phyloP scores from a whole-genome alignment of 2,329 filamentous ascomycete genomes.

The Fusarium papillatum region DNA sequence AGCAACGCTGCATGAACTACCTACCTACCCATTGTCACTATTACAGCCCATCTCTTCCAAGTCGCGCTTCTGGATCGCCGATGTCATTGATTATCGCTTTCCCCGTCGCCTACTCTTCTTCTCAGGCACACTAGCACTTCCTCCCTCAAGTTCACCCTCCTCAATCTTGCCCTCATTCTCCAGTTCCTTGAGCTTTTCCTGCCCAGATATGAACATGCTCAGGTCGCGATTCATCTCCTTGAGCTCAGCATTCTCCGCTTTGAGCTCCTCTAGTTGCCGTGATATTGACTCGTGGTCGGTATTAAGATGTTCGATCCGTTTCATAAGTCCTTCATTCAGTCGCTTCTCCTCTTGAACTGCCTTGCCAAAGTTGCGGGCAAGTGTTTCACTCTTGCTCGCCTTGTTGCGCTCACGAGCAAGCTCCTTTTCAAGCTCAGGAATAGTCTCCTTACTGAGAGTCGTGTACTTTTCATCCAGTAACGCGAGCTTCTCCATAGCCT shows the following conservation, averaged over 20 bases:
- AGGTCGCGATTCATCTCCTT: slow-evolving; percentile 90
- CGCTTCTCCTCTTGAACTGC: slow-evolving; percentile 89
- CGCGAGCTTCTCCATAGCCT: slow-evolving; percentile 63
- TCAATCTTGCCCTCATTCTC: slow-evolving; percentile 70
- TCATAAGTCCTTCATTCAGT: slow-evolving; percentile 84
- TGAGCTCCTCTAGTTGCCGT: slow-evolving; percentile 68
- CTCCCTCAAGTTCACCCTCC: slow-evolving; percentile 81
- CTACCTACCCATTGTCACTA: background rate
- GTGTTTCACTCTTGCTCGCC: slow-evolving; percentile 78
- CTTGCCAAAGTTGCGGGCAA: slow-evolving; percentile 82
- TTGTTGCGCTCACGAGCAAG: slow-evolving; percentile 76
- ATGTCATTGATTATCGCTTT: slow-evolving; percentile 46
- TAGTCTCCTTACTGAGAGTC: slow-evolving; percentile 64
- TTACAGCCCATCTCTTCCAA: background rate
- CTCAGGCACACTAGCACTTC: slow-evolving; percentile 77
- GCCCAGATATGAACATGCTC: slow-evolving; percentile 87
- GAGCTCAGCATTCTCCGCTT: slow-evolving; percentile 77
- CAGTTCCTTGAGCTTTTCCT: slow-evolving; percentile 83
- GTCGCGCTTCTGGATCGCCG: background rate
- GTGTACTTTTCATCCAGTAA: slow-evolving; percentile 62
- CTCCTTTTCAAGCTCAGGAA: slow-evolving; percentile 81
- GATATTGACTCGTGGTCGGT: slow-evolving; percentile 70
- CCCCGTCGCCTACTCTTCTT: slow-evolving; percentile 68
- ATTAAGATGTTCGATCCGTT: slow-evolving; percentile 83
- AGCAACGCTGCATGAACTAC: background rate